Percentiles rank a stretch among this genome's conserved stretches.
Conservation (phyloP, 2,329 filamentous ascomycete genomes). For the Colletotrichum noveboracense region DNA sequence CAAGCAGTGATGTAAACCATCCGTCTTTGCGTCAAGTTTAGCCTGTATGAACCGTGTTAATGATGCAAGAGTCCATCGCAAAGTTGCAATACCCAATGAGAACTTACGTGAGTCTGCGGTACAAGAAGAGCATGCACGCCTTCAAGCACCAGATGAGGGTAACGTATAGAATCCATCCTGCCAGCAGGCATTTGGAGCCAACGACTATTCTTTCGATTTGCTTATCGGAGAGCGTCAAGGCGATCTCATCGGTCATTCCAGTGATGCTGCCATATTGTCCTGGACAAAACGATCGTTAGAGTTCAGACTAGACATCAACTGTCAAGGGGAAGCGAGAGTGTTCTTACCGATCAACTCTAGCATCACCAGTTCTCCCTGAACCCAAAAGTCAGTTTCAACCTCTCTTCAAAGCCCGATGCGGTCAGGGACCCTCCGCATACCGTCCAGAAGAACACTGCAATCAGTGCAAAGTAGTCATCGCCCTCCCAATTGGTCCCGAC, state of each 20-base stretch:
- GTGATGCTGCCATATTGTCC: constrained; percentile 27
- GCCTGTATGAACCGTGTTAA: neutral
- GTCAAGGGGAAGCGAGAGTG: neutral
- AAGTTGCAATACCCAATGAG: no score
- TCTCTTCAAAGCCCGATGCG: neutral
- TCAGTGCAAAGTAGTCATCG: constrained; percentile 46
- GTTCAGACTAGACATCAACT: neutral
- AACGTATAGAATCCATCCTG: constrained; percentile 45
- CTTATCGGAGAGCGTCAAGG: constrained; percentile 11
- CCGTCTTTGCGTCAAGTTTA: constrained; percentile 24
- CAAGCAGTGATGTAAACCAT: constrained; percentile 24
- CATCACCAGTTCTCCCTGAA: neutral
- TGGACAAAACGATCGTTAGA: constrained; percentile 23
- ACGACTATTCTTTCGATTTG: constrained; percentile 22
- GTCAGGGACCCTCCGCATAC: constrained; percentile 23
- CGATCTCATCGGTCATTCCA: constrained; percentile 25
- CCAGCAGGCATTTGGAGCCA: constrained; percentile 31
- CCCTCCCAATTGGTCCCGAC: constrained; percentile 45
- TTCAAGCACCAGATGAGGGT: constrained; percentile 48
- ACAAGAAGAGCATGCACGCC: constrained; percentile 47
- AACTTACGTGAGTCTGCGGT: constrained; percentile 24
- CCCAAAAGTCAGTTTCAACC: neutral
- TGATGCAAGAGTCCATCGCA: neutral
- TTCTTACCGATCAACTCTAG: constrained; percentile 9
- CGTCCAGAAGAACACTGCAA: constrained; percentile 42